These are phyloP conservation scores for Dactylis glomerata DNA, from an alignment of 176 grass and related monocot species.

Conservation along the genomic window DNA sequence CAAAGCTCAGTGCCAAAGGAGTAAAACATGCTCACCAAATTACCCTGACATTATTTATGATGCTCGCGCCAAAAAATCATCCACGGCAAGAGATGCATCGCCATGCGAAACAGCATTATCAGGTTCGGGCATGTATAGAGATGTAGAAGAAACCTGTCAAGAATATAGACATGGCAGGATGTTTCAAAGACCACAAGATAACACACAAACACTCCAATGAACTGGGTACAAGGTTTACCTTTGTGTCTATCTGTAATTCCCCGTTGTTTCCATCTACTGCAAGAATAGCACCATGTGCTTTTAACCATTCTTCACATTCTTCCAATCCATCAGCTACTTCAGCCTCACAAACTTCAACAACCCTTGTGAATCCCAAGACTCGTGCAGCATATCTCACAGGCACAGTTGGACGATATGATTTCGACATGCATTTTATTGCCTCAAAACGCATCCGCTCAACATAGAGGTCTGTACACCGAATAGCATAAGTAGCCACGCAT, in stretches of 20 bases:
- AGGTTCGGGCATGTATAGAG: constrained; percentile 76
- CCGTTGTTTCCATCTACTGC: constrained; percentile 43
- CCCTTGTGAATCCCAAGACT: constrained; percentile 67
- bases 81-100: constrained; percentile 75
- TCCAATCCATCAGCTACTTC: constrained; percentile 43
- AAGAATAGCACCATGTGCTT: constrained; percentile 75
- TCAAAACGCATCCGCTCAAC: constrained; percentile 82
- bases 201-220: not conserved
- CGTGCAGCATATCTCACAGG: constrained; percentile 59
- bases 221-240: constrained; percentile 45
- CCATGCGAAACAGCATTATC: constrained; percentile 93
- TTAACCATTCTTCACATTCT: constrained; percentile 94
- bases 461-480: constrained; percentile 62
- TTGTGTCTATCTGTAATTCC: constrained; percentile 74
- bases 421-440: constrained; percentile 81
- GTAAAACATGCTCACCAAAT: not conserved
- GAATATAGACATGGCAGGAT: not conserved
- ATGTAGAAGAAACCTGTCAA: constrained; percentile 60
- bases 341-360: constrained; percentile 32
- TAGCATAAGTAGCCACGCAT: constrained; percentile 6
- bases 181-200: constrained; percentile 23
- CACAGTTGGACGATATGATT: constrained; percentile 69
- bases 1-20: not conserved
- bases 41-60: constrained; percentile 24
- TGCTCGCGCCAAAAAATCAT: constrained; percentile 76